Evolutionary conservation across 2,329 filamentous ascomycete species (phyloP).

Genomic region (Sarocladiaceae sp.): DNA sequence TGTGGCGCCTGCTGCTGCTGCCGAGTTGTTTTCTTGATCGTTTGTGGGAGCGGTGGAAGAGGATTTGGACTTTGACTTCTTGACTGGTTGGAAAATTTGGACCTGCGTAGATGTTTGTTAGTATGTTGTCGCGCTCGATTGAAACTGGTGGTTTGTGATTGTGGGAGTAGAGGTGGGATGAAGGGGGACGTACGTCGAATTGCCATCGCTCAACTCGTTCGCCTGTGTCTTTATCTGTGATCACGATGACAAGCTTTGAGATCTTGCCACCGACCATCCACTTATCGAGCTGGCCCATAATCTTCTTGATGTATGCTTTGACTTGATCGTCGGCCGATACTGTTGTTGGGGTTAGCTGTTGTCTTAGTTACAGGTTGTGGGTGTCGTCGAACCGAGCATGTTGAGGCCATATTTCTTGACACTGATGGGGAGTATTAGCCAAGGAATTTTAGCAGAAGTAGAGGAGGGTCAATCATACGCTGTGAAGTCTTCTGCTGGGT

Average conservation of each 20-base stretch:
- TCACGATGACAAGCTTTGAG: constrained; percentile 92
- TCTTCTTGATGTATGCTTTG: constrained; percentile 98
- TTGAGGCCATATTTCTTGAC: constrained; percentile 99
- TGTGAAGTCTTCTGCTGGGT: constrained; percentile 95
- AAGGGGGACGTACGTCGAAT: constrained; percentile 66
- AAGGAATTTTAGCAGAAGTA: background rate
- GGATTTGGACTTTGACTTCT: constrained; percentile 34
- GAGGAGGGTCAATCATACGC: constrained; percentile 50
- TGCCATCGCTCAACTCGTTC: constrained; percentile 97
- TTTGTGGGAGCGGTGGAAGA: constrained; percentile 48
- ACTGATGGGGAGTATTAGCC: constrained; percentile 15
- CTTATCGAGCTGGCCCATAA: constrained; percentile 95
- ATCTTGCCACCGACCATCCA: constrained; percentile 99
- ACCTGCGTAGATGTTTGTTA: constrained; percentile 23
- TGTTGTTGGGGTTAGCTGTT: constrained; percentile 27
- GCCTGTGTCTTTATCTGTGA: constrained; percentile 94
- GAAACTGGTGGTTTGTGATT: constrained; percentile 11
- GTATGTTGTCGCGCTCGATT: too few relatives aligned
- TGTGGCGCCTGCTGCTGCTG: constrained; percentile 12
- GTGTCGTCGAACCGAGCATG: constrained; percentile 64
- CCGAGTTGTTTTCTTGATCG: constrained; percentile 68
- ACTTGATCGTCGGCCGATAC: constrained; percentile 97
- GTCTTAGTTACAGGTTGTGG: background rate
- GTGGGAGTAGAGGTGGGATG: background rate
- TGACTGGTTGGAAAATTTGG: constrained; percentile 34